These are phyloP conservation scores for Chlamydomonas schloesseri DNA, from an alignment of 139 green algal species.

Conservation along the genomic window DNA sequence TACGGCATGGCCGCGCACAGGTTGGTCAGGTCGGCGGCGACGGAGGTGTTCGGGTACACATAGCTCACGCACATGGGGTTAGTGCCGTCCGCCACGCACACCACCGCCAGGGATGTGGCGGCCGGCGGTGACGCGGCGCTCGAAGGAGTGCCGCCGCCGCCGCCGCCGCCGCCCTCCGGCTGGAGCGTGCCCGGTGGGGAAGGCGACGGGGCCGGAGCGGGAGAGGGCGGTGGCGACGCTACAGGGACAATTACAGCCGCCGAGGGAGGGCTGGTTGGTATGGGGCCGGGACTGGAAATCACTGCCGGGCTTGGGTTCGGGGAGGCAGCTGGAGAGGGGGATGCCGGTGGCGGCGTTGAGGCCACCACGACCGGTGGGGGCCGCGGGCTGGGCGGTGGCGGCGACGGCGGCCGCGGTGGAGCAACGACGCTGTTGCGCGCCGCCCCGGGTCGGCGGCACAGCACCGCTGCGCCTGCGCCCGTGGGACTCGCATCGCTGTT, in stretches of 20 bases:
- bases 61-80: conserved; percentile 15
- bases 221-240: too few species aligned
- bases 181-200: neutral
- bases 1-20: conserved; percentile 40
- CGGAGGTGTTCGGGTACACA: conserved; percentile 10
- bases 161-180: neutral
- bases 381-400: neutral
- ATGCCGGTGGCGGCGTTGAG: neutral
- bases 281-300: too few species aligned
- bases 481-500: neutral
- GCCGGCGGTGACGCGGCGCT: too few species aligned
- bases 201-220: neutral
- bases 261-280: neutral
- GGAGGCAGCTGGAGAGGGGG: neutral
- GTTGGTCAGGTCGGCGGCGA: neutral
- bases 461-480: neutral
- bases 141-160: too few species aligned
- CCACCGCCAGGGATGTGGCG: too few species aligned
- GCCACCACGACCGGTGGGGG: neutral
- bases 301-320: neutral
- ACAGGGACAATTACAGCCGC: neutral
- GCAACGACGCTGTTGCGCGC: neutral
- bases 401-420: neutral
- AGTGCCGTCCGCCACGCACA: neutral
- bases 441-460: neutral